Evolutionary conservation across 441 rosid genomes (phyloP).

Genomic region (Jatropha multifida): DNA sequence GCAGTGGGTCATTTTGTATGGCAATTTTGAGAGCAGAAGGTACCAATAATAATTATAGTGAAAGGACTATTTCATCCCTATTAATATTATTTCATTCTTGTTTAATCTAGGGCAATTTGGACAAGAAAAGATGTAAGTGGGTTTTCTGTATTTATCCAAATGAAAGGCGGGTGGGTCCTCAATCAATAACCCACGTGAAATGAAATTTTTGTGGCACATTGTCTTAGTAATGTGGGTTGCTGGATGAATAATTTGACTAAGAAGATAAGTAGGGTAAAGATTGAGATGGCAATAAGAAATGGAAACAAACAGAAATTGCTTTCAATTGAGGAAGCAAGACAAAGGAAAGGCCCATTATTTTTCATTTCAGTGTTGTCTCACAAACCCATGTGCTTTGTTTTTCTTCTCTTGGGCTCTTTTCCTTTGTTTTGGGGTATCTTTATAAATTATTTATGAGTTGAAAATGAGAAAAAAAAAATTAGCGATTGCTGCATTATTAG

Average conservation of each 20-base stretch:
- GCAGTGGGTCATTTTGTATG: neutral
- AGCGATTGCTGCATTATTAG: too few species aligned
- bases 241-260: constrained; percentile 6
- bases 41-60: neutral
- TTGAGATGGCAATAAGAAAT: neutral
- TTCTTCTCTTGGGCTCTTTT: neutral
- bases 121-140: neutral
- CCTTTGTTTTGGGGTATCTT: too few species aligned
- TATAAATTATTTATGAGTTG: too few species aligned
- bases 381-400: neutral
- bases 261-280: constrained; percentile 10
- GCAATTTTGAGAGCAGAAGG: neutral
- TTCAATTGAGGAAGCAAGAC: constrained; percentile 1
- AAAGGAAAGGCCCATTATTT: constrained; percentile 1
- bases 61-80: neutral
- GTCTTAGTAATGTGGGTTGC: neutral
- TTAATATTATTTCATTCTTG: neutral
- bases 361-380: constrained; percentile 7
- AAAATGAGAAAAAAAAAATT: too few species aligned
- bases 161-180: neutral
- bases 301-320: neutral
- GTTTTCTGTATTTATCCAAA: too few species aligned
- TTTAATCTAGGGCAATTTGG: neutral
- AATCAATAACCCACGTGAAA: neutral
- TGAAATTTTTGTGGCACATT: neutral